Conservation (phyloP, 2,329 filamentous ascomycete species). For the Pestalotiopsis sp. region DNA sequence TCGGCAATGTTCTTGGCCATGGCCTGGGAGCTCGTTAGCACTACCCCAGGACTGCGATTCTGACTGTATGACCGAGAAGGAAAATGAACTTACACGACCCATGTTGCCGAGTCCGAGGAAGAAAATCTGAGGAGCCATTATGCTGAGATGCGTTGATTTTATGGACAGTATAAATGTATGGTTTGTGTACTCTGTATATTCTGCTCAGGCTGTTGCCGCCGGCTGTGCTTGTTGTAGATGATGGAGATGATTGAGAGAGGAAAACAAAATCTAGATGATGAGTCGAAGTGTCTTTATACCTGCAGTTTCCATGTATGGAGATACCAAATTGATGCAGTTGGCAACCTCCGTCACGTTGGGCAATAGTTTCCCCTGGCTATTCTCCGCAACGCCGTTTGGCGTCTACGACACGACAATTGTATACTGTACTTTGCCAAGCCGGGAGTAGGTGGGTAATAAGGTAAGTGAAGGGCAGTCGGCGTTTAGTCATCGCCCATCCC, state of each 20-base stretch:
- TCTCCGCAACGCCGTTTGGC: background rate
- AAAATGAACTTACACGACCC: slow-evolving; percentile 63
- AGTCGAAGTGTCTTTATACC: background rate
- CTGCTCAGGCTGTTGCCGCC: background rate
- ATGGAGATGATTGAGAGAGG: background rate
- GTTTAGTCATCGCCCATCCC: background rate
- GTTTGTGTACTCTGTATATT: background rate
- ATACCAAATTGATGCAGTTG: background rate
- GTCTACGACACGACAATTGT: background rate
- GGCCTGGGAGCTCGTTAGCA: slow-evolving; percentile 51
- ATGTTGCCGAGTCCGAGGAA: slow-evolving; percentile 90
- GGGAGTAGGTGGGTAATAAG: background rate
- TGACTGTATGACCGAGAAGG: background rate
- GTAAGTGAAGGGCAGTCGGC: background rate
- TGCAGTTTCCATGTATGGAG: background rate
- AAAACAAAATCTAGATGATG: background rate
- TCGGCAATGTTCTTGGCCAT: slow-evolving; percentile 83
- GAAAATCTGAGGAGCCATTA: slow-evolving; percentile 63
- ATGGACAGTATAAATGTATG: background rate
- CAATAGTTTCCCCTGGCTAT: slow-evolving; percentile 3
- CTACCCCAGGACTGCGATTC: slow-evolving; percentile 7
- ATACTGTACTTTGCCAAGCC: background rate
- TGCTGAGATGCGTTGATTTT: slow-evolving; percentile 5
- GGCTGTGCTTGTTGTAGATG: background rate
- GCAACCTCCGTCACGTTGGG: background rate